A percentile compares a stretch with the other conserved stretches of the same genome.
Evolutionary conservation across 192 early-diverging fungal genomes (phyloP).

Genomic region (Gigaspora rosea): DNA sequence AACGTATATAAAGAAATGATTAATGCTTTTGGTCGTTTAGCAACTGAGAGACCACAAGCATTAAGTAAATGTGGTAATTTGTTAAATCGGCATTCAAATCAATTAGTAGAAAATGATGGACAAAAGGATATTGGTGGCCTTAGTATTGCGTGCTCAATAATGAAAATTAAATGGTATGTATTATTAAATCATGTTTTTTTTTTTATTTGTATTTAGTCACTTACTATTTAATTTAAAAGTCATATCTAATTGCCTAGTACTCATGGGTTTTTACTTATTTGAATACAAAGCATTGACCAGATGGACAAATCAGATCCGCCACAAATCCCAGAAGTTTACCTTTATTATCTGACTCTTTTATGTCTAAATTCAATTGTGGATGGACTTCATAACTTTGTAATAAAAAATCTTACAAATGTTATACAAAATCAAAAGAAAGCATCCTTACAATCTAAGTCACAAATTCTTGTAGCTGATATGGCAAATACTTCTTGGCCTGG

Average conservation of each 20-base stretch:
- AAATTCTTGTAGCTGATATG: constrained; percentile 65
- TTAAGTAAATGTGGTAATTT: too few relatives aligned
- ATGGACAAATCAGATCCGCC: constrained; percentile 96
- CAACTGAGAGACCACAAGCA: constrained; percentile 65
- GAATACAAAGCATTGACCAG: constrained; percentile 70
- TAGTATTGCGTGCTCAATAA: constrained; percentile 52
- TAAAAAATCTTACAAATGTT: constrained; percentile 60
- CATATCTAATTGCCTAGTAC: not conserved
- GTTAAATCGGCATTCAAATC: constrained; percentile 27
- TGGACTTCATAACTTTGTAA: constrained; percentile 61
- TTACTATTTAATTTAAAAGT: not conserved
- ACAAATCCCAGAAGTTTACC: constrained; percentile 82
- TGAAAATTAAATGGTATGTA: constrained; percentile 72
- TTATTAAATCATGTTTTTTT: too few relatives aligned
- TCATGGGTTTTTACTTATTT: not conserved
- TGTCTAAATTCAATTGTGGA: constrained; percentile 73
- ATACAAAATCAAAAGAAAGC: constrained; percentile 37
- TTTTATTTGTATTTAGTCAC: not conserved
- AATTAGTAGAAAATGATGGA: not conserved
- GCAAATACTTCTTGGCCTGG: constrained; percentile 77
- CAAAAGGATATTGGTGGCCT: constrained; percentile 43
- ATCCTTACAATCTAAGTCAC: not conserved
- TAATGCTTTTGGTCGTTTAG: constrained; percentile 70
- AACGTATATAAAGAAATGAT: constrained; percentile 84
- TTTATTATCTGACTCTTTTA: constrained; percentile 76